These are phyloP conservation scores for Xylaria sp. DNA, from an alignment of 2,329 filamentous ascomycete genomes.

Conservation along the genomic window DNA sequence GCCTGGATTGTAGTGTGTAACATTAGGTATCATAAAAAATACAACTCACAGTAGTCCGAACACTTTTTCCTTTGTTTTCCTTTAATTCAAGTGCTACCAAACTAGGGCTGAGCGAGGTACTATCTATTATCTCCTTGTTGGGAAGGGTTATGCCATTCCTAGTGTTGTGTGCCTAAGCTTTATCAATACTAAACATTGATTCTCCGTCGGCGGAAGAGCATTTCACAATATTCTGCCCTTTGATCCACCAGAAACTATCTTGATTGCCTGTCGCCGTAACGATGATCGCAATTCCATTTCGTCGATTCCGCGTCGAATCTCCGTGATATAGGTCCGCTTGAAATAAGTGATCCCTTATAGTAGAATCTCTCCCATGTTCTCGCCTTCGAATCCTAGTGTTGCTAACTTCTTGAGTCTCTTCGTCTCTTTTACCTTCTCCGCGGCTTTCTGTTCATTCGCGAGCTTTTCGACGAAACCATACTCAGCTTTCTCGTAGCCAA, in stretches of 20 bases:
- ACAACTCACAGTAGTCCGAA: neutral
- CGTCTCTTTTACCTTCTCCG: slow-evolving; percentile 80
- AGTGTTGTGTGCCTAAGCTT: slow-evolving; percentile 7
- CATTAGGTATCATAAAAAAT: neutral
- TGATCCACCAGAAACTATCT: slow-evolving; percentile 29
- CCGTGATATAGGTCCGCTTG: neutral
- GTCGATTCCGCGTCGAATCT: slow-evolving; percentile 5
- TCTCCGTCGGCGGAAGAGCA: slow-evolving; percentile 52
- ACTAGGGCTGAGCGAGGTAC: slow-evolving; percentile 7
- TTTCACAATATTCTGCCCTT: slow-evolving; percentile 73
- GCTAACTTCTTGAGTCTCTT: slow-evolving; percentile 75
- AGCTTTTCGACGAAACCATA: slow-evolving; percentile 76
- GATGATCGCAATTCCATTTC: neutral
- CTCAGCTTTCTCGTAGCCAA: slow-evolving; percentile 73
- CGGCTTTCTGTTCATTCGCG: slow-evolving; percentile 75
- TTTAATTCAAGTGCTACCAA: neutral
- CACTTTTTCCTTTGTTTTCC: neutral
- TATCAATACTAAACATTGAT: slow-evolving; percentile 19
- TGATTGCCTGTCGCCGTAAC: slow-evolving; percentile 13
- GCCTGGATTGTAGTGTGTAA: slow-evolving; percentile 47
- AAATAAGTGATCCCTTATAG: slow-evolving; percentile 52
- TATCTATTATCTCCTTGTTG: neutral
- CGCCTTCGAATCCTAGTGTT: slow-evolving; percentile 86
- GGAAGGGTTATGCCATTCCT: slow-evolving; percentile 17
- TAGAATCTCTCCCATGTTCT: slow-evolving; percentile 80